phyloP scores from a whole-genome alignment of 345 rosid species.

The Citrus maxima region DNA sequence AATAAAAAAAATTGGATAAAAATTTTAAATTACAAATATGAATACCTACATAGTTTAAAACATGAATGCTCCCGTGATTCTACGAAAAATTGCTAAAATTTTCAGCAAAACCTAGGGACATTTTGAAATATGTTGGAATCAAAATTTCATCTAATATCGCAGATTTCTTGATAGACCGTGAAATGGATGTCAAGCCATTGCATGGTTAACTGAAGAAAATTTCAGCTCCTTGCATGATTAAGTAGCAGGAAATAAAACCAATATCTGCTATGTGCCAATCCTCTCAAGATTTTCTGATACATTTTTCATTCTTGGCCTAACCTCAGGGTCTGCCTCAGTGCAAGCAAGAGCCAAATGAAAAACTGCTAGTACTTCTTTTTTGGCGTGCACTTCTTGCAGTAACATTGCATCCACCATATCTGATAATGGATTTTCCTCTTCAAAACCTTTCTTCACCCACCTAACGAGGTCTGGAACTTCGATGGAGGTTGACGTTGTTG shows the following conservation, averaged over 20 bases:
- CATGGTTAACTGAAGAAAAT: background rate
- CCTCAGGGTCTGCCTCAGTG: slow-evolving; percentile 80
- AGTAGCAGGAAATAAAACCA: background rate
- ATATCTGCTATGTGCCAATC: slow-evolving; percentile 38
- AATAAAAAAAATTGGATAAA: background rate
- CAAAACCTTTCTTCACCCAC: slow-evolving; percentile 95
- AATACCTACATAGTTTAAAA: slow-evolving; percentile 4
- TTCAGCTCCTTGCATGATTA: background rate
- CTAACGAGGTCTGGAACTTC: slow-evolving; percentile 79
- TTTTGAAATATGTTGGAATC: background rate
- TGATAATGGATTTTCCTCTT: slow-evolving; percentile 74
- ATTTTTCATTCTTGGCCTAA: slow-evolving; percentile 90
- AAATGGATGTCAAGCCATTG: background rate
- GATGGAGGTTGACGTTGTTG: slow-evolving; percentile 57
- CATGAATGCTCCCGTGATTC: background rate
- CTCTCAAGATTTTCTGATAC: slow-evolving; percentile 82
- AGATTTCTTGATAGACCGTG: background rate
- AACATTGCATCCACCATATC: slow-evolving; percentile 88
- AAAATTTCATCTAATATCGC: background rate
- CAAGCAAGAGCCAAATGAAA: slow-evolving; percentile 90
- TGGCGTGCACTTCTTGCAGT: slow-evolving; percentile 91
- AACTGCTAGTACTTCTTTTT: slow-evolving; percentile 80
- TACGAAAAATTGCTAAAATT: slow-evolving; percentile 12
- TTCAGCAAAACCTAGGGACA: background rate
- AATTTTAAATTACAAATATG: slow-evolving; percentile 23